These are phyloP conservation scores for Elsinoe necatrix DNA, from an alignment of 2,329 filamentous ascomycete genomes.

Conservation along the genomic window DNA sequence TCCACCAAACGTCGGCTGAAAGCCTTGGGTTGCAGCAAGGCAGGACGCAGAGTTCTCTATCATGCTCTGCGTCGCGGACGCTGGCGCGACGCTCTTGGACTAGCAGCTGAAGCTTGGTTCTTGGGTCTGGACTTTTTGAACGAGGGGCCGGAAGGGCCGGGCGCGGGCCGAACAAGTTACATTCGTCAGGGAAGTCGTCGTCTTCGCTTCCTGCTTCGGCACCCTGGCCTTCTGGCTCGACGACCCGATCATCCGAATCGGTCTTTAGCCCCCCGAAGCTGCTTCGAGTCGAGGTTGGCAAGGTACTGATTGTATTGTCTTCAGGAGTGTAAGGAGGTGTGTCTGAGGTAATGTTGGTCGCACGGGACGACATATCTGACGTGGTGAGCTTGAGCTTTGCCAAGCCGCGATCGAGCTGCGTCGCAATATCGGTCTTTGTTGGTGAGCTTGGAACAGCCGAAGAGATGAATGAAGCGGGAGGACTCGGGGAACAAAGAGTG, in stretches of 20 bases:
- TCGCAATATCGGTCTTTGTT: neutral
- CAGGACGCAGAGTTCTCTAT: neutral
- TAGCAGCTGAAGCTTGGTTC: no score
- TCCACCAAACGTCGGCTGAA: neutral
- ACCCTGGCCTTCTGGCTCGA: neutral
- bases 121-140: no score
- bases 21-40: neutral
- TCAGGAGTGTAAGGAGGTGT: neutral
- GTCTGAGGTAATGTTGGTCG: neutral
- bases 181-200: no score
- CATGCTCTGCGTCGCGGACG: neutral
- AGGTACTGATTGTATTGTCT: neutral
- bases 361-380: neutral
- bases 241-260: neutral
- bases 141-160: no score
- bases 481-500: conserved; percentile 17
- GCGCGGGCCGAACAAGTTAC: no score
- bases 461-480: conserved; percentile 16
- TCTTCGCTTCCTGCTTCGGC: neutral
- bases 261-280: neutral
- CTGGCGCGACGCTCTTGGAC: neutral
- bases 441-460: conserved; percentile 7
- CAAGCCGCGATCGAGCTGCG: neutral
- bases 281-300: neutral
- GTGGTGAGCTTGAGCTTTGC: neutral